Percentiles rank a stretch among this genome's conserved stretches.
These are phyloP conservation scores for Phalaenopsis hybrid DNA, from an alignment of 116 monocot species.

Conservation along the genomic window DNA sequence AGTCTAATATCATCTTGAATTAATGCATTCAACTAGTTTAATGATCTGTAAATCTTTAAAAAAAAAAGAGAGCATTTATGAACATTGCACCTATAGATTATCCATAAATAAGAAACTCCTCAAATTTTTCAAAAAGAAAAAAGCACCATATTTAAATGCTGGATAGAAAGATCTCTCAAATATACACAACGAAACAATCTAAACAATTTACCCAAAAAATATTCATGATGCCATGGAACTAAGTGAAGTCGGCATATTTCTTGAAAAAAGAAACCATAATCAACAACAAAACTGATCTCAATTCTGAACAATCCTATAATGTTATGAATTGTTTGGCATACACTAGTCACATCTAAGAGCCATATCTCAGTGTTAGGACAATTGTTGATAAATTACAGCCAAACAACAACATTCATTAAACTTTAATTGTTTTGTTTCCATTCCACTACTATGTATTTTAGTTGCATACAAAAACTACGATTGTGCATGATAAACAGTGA, in stretches of 20 bases:
- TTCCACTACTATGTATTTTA: background rate
- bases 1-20: background rate
- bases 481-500: background rate
- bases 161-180: background rate
- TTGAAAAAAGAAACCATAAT: background rate
- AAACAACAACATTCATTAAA: background rate
- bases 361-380: background rate
- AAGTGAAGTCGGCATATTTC: background rate
- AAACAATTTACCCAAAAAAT: background rate
- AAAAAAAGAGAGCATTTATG: background rate
- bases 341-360: background rate
- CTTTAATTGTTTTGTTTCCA: background rate
- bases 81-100: background rate
- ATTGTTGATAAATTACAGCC: background rate
- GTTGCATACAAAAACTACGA: background rate
- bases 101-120: background rate
- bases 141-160: background rate
- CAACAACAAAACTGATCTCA: background rate
- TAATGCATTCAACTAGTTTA: background rate
- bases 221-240: background rate
- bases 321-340: background rate
- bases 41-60: background rate
- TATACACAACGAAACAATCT: background rate
- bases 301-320: background rate
- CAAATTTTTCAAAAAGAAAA: background rate